phyloP scores from a whole-genome alignment of 768 basidiomycete genomes.

The Termitomyces sp. region DNA sequence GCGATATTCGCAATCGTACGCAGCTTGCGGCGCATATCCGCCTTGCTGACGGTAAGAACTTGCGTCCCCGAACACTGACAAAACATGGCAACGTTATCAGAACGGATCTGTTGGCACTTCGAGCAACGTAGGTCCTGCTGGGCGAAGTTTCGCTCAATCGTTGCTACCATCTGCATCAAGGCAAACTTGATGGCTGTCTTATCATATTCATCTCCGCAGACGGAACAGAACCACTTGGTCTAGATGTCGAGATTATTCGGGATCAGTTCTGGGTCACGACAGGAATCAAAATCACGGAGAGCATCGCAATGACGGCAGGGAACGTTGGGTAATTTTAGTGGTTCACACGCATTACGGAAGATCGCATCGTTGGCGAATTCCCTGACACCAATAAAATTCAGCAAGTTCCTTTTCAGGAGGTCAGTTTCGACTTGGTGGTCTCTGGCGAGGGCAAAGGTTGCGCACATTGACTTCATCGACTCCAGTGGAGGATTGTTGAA shows the following conservation, averaged over 20 bases:
- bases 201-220: conserved; percentile 87
- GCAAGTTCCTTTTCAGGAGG: conserved; percentile 83
- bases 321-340: too few species aligned
- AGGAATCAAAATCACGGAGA: conserved; percentile 96
- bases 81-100: conserved; percentile 81
- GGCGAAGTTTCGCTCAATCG: too few species aligned
- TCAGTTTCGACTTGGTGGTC: conserved; percentile 88
- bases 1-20: too few species aligned
- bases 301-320: too few species aligned
- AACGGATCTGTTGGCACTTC: conserved; percentile 89
- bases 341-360: too few species aligned
- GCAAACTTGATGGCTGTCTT: conserved; percentile 83
- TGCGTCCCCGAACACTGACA: too few species aligned
- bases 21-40: too few species aligned
- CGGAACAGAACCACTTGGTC: conserved; percentile 69
- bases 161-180: conserved; percentile 72
- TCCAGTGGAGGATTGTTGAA: conserved; percentile 88
- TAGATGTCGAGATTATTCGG: conserved; percentile 50
- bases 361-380: too few species aligned
- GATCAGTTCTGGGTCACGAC: conserved; percentile 83
- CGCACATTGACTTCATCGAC: conserved; percentile 84
- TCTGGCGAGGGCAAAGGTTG: conserved; percentile 73
- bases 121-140: too few species aligned
- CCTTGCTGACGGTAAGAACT: too few species aligned
- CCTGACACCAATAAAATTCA: too few species aligned